phyloP scores from a whole-genome alignment of 2,329 filamentous ascomycete genomes.

The Ophiostoma ips region DNA sequence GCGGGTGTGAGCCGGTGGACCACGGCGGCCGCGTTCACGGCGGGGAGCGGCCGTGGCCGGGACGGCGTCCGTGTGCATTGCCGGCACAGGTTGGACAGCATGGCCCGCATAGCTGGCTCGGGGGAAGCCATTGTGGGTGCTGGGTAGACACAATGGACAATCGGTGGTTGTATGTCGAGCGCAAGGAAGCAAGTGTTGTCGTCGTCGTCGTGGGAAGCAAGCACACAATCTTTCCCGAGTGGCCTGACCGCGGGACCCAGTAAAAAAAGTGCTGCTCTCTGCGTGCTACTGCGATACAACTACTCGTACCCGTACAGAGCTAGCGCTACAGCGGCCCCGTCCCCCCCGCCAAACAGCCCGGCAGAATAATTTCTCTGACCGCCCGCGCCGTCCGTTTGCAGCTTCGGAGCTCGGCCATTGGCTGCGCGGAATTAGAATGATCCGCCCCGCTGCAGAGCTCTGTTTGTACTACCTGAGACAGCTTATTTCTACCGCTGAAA shows the following conservation, averaged over 20 bases:
- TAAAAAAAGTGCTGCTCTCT: conserved; percentile 7
- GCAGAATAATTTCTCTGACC: conserved; percentile 6
- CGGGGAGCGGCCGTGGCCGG: conserved; percentile 4
- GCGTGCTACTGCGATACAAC: no score
- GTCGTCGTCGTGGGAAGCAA: not conserved
- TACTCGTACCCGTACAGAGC: no score
- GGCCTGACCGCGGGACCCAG: conserved; percentile 8
- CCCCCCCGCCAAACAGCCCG: conserved; percentile 5
- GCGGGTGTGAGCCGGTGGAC: not conserved
- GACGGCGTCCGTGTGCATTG: conserved; percentile 12
- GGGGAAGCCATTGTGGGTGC: conserved; percentile 9
- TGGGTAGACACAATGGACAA: not conserved
- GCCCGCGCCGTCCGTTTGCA: not conserved
- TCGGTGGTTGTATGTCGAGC: not conserved
- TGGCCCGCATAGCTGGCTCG: conserved; percentile 15
- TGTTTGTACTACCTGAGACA: not conserved
- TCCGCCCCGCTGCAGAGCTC: conserved; percentile 5
- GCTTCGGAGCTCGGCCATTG: conserved; percentile 12
- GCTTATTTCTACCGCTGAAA: conserved; percentile 10
- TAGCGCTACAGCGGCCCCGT: not conserved
- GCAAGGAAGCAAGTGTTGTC: not conserved
- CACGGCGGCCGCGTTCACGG: not conserved
- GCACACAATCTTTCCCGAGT: conserved; percentile 3
- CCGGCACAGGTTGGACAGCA: conserved; percentile 16
- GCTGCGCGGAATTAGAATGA: conserved; percentile 7